Evolutionary conservation across 2,329 filamentous ascomycete species (phyloP), one percentile per base, ranked within the genome.

Genomic region (Fusarium abutilonis): DNA sequence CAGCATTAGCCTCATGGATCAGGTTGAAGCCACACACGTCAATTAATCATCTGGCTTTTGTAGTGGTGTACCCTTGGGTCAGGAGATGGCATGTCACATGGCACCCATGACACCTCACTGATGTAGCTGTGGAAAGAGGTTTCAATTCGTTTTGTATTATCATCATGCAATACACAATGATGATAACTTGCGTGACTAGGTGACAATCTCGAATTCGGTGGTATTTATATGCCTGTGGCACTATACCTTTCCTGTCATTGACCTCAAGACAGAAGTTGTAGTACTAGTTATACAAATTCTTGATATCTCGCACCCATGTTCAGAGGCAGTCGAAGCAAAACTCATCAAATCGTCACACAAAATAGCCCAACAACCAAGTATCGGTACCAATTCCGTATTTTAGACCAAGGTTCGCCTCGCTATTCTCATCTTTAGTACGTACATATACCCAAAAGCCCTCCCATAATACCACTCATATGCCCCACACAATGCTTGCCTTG

Each of bases 1-100:
- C 15, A 9, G 14, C 34, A 13, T 15, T 39, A 45, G 31, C 29
- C 11, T 46, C 19, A 23, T 46, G 11, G 9, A 17, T 13, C 14
- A 15, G 4, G 23, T 1, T 9, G 6, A 28, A 61, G 56, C 46
- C 60, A 52, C 39, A 21, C 41, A 61, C 60, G 50, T 64, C 60
- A 61, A 35, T 21, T 38, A 13, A 52, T 55, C 44, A 57, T 49
- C 46, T 35, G 47, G 28, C 15, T 48, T 49, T 32, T 6, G 46
- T 63, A 29, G 43, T 45, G 38, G 44, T 46, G 56, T 42, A 31
- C 11, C 31, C 28, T 34, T 11, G 19, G 40, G 62, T 62, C 46
- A 62, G 43, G 13, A 62, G 46, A 42, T 42, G 23, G 32, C 17
- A 29, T 17, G 46, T 61, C 43, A 57, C 46, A 52, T 52, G 56